These are phyloP conservation scores for Podochytrium sp. DNA, from an alignment of 192 early-diverging fungal species.

Conservation along the genomic window DNA sequence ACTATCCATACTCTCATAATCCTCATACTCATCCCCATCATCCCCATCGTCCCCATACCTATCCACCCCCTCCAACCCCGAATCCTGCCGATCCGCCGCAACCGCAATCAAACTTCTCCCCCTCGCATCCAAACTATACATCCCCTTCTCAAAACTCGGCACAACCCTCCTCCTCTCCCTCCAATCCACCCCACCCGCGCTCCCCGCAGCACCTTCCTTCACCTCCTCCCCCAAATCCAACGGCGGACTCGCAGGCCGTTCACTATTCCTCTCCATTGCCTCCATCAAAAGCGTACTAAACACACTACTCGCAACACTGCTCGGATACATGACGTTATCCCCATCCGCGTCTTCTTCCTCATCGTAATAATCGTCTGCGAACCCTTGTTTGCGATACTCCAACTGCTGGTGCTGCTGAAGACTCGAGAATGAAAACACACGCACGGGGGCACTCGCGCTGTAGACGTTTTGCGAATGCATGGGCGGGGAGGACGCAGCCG, in stretches of 20 bases:
- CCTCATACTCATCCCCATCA: neutral
- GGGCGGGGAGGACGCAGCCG: neutral
- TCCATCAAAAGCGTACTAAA: constrained; percentile 25
- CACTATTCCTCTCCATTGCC: constrained; percentile 19
- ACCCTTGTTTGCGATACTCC: too few relatives aligned
- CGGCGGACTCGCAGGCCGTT: constrained; percentile 14
- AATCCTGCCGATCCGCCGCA: neutral
- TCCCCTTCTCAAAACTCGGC: too few relatives aligned
- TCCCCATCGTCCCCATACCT: neutral
- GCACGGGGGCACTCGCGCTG: neutral
- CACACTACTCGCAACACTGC: neutral
- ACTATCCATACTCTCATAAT: neutral
- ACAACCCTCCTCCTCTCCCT: too few relatives aligned
- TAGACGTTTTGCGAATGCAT: neutral
- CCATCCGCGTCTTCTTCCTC: neutral
- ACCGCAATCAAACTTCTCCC: neutral
- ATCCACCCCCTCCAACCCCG: neutral
- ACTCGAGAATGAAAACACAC: neutral
- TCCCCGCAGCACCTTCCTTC: neutral
- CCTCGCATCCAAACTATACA: neutral
- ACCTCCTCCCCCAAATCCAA: constrained; percentile 2
- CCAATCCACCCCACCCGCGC: neutral
- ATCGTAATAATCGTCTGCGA: neutral
- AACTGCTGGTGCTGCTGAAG: too few relatives aligned
- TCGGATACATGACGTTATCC: neutral